These are phyloP conservation scores for Fusarium oxysporum DNA, from an alignment of 2,329 filamentous ascomycete species.

Conservation along the genomic window DNA sequence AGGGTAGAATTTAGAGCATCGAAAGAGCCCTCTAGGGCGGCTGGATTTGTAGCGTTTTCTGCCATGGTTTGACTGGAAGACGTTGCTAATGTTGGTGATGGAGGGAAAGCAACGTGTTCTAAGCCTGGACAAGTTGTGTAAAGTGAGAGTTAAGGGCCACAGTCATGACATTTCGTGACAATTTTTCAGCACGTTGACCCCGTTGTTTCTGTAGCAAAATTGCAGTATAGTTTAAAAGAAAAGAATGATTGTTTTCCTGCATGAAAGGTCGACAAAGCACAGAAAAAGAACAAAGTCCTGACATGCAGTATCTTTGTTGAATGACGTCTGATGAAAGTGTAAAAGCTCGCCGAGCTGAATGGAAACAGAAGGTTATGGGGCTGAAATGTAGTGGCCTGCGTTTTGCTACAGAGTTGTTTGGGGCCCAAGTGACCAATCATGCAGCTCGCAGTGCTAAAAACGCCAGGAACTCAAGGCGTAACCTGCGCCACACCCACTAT, in stretches of 20 bases:
- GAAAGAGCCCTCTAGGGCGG: conserved; percentile 33
- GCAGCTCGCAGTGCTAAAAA: not conserved
- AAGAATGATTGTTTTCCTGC: not conserved
- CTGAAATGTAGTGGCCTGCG: not conserved
- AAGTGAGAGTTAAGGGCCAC: not conserved
- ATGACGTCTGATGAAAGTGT: conserved; percentile 21
- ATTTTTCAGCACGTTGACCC: not conserved
- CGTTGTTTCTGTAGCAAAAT: not conserved
- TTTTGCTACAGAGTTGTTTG: not conserved
- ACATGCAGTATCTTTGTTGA: not conserved
- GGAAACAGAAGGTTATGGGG: not conserved
- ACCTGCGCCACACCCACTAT: not conserved
- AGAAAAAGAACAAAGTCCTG: not conserved
- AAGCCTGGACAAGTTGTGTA: conserved; percentile 3
- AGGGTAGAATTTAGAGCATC: conserved; percentile 49
- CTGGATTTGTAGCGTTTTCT: conserved; percentile 38
- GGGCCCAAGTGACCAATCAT: not conserved
- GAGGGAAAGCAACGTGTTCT: conserved; percentile 40
- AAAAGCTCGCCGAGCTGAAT: not conserved
- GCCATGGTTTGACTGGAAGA: conserved; percentile 33
- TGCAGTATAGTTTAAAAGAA: not conserved
- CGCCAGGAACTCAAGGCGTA: not conserved
- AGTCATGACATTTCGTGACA: not conserved
- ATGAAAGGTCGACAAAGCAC: not conserved
- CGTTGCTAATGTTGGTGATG: not conserved